Evolutionary conservation across 371 early-diverging fungal genomes (phyloP).

Genomic region (Rhizopus sp.): DNA sequence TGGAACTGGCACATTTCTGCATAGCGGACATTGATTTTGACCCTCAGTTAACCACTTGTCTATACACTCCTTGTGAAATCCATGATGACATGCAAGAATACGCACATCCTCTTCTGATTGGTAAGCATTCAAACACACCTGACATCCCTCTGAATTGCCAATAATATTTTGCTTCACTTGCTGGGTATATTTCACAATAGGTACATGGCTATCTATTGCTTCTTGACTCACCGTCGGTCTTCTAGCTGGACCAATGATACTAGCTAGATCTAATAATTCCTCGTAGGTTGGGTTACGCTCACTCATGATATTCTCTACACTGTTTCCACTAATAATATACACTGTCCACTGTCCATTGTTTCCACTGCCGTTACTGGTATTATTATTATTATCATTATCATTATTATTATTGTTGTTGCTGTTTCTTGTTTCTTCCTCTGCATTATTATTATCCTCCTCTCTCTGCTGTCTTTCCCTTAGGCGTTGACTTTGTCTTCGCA

Average conservation of each 20-base stretch:
- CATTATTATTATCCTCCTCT: slow-evolving; percentile 1
- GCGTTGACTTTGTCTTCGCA: slow-evolving; percentile 10
- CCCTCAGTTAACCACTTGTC: slow-evolving; percentile 67
- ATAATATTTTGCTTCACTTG: slow-evolving; percentile 27
- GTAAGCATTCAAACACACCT: slow-evolving; percentile 66
- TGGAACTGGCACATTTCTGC: slow-evolving; percentile 24
- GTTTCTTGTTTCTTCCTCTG: background rate
- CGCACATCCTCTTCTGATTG: slow-evolving; percentile 62
- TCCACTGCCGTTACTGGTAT: background rate
- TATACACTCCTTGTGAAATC: slow-evolving; percentile 81
- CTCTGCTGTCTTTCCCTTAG: slow-evolving; percentile 16
- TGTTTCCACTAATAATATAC: slow-evolving; percentile 30
- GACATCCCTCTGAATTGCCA: slow-evolving; percentile 30
- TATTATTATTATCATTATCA: no score
- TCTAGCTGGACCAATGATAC: slow-evolving; percentile 56
- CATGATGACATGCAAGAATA: slow-evolving; percentile 69
- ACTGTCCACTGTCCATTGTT: slow-evolving; percentile 28
- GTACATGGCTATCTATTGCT: slow-evolving; percentile 35
- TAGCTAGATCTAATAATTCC: slow-evolving; percentile 46
- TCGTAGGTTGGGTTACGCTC: slow-evolving; percentile 41
- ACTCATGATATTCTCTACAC: slow-evolving; percentile 14
- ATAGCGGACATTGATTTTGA: slow-evolving; percentile 30
- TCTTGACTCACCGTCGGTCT: slow-evolving; percentile 45
- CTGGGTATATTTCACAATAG: slow-evolving; percentile 30
- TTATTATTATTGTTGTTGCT: background rate